Conservation (phyloP, 1,139 yeast genomes). For the Scheffersomyces illinoinensis region DNA sequence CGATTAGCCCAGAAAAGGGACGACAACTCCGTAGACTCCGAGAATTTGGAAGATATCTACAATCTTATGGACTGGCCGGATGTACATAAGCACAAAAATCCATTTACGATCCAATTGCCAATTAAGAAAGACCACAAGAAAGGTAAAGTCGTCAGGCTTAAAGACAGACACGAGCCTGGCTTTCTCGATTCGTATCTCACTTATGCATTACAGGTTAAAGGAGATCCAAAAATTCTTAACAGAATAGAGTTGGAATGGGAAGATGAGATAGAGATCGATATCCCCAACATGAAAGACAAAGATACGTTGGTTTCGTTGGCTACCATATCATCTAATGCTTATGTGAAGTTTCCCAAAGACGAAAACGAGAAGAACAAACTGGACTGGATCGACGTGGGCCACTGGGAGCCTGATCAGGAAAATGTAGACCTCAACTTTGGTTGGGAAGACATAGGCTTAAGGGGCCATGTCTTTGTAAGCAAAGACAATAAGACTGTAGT, state of each 20-base stretch:
- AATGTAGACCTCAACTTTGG: slow-evolving; percentile 58
- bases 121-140: slow-evolving; percentile 16
- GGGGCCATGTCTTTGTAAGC: slow-evolving; percentile 88
- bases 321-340: slow-evolving; percentile 87
- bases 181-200: slow-evolving; percentile 65
- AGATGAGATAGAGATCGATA: slow-evolving; percentile 41
- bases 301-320: slow-evolving; percentile 78
- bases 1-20: slow-evolving; percentile 7
- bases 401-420: slow-evolving; percentile 49
- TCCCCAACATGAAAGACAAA: slow-evolving; percentile 76
- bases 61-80: slow-evolving; percentile 42
- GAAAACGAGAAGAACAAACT: slow-evolving; percentile 53
- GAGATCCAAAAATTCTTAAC: slow-evolving; percentile 43
- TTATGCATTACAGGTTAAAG: slow-evolving; percentile 50
- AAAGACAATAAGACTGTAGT: slow-evolving; percentile 67
- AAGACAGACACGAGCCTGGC: slow-evolving; percentile 59
- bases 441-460: slow-evolving; percentile 80
- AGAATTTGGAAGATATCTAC: slow-evolving; percentile 28
- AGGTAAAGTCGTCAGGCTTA: slow-evolving; percentile 46
- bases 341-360: slow-evolving; percentile 70
- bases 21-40: slow-evolving; percentile 2
- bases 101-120: slow-evolving; percentile 43
- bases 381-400: slow-evolving; percentile 85
- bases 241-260: slow-evolving; percentile 58
- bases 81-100: slow-evolving; percentile 34